phyloP scores from a whole-genome alignment of 1,284 basidiomycete species.

The Trametes versicolor region DNA sequence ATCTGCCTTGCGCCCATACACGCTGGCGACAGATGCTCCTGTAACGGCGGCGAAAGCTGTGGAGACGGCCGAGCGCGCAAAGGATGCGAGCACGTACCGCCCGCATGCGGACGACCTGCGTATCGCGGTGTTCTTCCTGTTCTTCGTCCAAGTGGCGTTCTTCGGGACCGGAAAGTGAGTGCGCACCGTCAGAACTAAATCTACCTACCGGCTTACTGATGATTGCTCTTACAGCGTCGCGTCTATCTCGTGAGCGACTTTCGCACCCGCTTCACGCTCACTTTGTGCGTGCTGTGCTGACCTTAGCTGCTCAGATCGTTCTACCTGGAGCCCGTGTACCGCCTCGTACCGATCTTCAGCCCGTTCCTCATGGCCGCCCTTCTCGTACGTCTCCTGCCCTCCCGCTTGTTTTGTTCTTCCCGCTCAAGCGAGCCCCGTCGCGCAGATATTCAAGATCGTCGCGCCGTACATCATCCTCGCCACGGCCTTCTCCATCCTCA shows the following conservation, averaged over 20 bases:
- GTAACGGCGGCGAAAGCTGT: slow-evolving; percentile 9
- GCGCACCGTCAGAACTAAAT: not conserved
- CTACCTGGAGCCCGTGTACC: slow-evolving; percentile 91
- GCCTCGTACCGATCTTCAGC: slow-evolving; percentile 87
- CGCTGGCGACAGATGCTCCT: not conserved
- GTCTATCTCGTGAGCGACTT: slow-evolving; percentile 77
- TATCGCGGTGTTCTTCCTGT: slow-evolving; percentile 85
- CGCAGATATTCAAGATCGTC: slow-evolving; percentile 84
- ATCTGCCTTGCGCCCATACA: slow-evolving; percentile 47
- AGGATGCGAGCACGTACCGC: slow-evolving; percentile 46
- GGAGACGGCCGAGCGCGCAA: not conserved
- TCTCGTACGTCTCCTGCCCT: slow-evolving; percentile 55
- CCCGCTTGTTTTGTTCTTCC: not conserved
- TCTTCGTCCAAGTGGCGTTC: slow-evolving; percentile 90
- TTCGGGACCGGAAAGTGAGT: slow-evolving; percentile 90
- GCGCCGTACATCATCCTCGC: slow-evolving; percentile 84
- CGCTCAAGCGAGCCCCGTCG: not conserved
- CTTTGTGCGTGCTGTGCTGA: slow-evolving; percentile 2
- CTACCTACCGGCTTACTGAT: slow-evolving; percentile 1
- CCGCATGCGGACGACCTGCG: slow-evolving; percentile 74
- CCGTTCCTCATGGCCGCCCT: slow-evolving; percentile 87
- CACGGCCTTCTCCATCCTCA: slow-evolving; percentile 72
- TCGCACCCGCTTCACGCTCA: not conserved
- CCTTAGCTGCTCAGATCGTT: slow-evolving; percentile 70
- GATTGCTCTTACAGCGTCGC: slow-evolving; percentile 67